phyloP scores from a whole-genome alignment of 2,329 filamentous ascomycete species.

The Nothophoma quercina region DNA sequence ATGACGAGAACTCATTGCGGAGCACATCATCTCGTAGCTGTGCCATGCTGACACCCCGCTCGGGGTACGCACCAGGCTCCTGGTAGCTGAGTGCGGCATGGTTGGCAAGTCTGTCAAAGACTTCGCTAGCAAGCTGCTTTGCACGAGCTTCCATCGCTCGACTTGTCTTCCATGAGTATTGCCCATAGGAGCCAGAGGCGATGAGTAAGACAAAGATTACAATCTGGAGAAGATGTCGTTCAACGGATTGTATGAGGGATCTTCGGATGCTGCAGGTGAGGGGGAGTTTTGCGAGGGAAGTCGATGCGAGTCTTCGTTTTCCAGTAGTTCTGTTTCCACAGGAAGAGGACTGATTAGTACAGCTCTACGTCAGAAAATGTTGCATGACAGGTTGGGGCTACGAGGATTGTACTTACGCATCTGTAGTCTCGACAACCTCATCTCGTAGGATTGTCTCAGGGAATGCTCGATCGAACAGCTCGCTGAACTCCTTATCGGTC shows the following conservation, averaged over 20 bases:
- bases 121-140: conserved; percentile 84
- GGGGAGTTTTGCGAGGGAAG: conserved; percentile 90
- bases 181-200: conserved; percentile 63
- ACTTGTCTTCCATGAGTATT: conserved; percentile 68
- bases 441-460: conserved; percentile 72
- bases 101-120: conserved; percentile 79
- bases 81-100: conserved; percentile 82
- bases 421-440: conserved; percentile 64
- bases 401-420: conserved; percentile 61
- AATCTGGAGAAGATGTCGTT: conserved; percentile 87
- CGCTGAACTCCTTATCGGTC: conserved; percentile 88
- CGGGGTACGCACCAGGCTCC: conserved; percentile 68
- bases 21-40: conserved; percentile 93
- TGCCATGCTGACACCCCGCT: conserved; percentile 84
- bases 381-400: conserved; percentile 31
- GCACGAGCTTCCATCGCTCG: conserved; percentile 74
- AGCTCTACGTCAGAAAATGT: conserved; percentile 38
- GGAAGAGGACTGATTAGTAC: conserved; percentile 87
- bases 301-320: conserved; percentile 75
- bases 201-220: conserved; percentile 63
- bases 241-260: conserved; percentile 80
- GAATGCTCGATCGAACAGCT: conserved; percentile 79
- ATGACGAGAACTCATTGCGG: conserved; percentile 77
- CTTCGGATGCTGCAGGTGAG: conserved; percentile 81
- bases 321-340: conserved; percentile 75